phyloP scores from a whole-genome alignment of 768 basidiomycete genomes.

The Cystobasidium tubakii region DNA sequence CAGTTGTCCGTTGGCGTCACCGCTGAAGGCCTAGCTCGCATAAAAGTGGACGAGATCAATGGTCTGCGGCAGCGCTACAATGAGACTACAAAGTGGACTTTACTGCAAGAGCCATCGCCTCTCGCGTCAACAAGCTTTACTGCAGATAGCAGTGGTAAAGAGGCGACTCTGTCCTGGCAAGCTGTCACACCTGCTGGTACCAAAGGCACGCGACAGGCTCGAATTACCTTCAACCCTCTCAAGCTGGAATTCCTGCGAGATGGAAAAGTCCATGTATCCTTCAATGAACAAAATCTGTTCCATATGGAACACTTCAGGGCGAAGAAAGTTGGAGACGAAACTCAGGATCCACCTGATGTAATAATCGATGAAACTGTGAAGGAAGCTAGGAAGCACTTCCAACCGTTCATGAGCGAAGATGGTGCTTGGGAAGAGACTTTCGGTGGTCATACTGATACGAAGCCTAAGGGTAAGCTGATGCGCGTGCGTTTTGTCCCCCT shows the following conservation, averaged over 20 bases:
- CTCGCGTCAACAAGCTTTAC: conserved; percentile 31
- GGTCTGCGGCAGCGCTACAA: conserved; percentile 79
- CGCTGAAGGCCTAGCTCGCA: conserved; percentile 78
- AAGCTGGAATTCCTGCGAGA: conserved; percentile 65
- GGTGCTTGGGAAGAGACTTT: conserved; percentile 87
- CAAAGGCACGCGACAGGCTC: conserved; percentile 52
- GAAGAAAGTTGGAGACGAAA: conserved; percentile 53
- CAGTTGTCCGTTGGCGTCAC: conserved; percentile 75
- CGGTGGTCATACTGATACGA: conserved; percentile 78
- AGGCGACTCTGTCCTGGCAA: conserved; percentile 47
- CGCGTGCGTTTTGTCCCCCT: not conserved
- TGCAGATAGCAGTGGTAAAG: conserved; percentile 47
- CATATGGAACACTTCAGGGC: conserved; percentile 92
- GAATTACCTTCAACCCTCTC: conserved; percentile 64
- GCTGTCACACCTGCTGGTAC: conserved; percentile 50
- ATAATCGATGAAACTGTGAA: conserved; percentile 46
- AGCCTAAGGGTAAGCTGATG: conserved; percentile 73
- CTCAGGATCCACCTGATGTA: conserved; percentile 38
- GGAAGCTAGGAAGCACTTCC: conserved; percentile 50
- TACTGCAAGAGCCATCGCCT: conserved; percentile 65
- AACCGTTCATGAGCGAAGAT: conserved; percentile 62
- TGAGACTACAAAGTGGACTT: conserved; percentile 83
- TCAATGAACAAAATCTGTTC: conserved; percentile 81
- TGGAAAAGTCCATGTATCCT: conserved; percentile 74
- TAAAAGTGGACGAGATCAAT: conserved; percentile 82